A percentile compares a stretch with the other conserved stretches of the same genome.
These are phyloP conservation scores for Penicillium sclerotiorum DNA, from an alignment of 2,329 filamentous ascomycete species.

Conservation along the genomic window DNA sequence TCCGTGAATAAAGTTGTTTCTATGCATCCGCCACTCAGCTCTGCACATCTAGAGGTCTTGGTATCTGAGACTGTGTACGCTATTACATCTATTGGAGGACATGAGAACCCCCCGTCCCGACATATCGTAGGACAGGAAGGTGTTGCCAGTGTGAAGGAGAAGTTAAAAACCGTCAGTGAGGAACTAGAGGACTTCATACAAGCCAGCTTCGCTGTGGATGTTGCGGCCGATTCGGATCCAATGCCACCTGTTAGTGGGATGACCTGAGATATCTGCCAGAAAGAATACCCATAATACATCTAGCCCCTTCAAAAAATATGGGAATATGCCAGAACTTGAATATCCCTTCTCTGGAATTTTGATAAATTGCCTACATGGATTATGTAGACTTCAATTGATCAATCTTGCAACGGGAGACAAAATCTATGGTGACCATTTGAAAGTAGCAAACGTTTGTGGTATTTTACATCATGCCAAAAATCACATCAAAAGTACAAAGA, in stretches of 20 bases:
- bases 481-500: no score
- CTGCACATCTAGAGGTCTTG: slow-evolving; percentile 69
- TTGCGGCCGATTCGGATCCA: slow-evolving; percentile 36
- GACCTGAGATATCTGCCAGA: slow-evolving; percentile 4
- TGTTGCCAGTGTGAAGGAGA: slow-evolving; percentile 86
- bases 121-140: slow-evolving; percentile 94
- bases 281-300: not conserved
- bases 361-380: not conserved
- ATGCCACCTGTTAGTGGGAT: slow-evolving; percentile 12
- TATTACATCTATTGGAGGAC: slow-evolving; percentile 86
- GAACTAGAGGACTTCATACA: slow-evolving; percentile 96
- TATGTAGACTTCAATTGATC: no score
- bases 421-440: not conserved
- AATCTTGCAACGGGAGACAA: no score
- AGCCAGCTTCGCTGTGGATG: slow-evolving; percentile 79
- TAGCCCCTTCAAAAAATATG: no score
- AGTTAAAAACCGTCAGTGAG: slow-evolving; percentile 92
- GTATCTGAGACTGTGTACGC: slow-evolving; percentile 90
- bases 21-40: slow-evolving; percentile 73
- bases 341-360: not conserved
- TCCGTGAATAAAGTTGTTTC: slow-evolving; percentile 56
- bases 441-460: not conserved
- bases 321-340: no score
- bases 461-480: no score
- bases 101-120: slow-evolving; percentile 90